Conservation (phyloP, 225 moss, liverwort and hornwort species). For the Takakia lepidozioides region DNA sequence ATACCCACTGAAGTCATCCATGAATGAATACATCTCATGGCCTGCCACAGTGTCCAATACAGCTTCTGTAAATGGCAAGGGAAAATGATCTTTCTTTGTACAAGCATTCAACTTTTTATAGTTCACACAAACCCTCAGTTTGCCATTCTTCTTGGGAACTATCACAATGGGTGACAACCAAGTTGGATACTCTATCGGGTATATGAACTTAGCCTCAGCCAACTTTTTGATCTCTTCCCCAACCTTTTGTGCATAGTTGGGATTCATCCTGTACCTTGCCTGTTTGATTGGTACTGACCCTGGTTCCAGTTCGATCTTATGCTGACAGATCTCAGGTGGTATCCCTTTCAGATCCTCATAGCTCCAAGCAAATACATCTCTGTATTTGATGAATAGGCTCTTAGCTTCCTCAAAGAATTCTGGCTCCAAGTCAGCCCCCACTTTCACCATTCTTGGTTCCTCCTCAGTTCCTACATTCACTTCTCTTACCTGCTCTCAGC, state of each 20-base stretch:
- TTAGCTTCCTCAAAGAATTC: too few species aligned
- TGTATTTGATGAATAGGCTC: too few species aligned
- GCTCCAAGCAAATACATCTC: too few species aligned
- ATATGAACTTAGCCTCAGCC: neutral
- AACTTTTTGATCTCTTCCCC: neutral
- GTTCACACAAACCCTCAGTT: conserved; percentile 1
- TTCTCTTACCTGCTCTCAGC: too few species aligned
- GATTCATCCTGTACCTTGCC: too few species aligned
- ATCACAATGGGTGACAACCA: conserved; percentile 2
- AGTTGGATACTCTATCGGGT: neutral
- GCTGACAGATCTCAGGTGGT: too few species aligned
- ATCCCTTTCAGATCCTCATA: too few species aligned
- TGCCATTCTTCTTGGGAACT: conserved; percentile 1
- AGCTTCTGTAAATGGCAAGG: neutral
- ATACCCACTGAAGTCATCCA: conserved; percentile 6
- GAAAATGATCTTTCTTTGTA: conserved; percentile 3
- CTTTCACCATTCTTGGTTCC: too few species aligned
- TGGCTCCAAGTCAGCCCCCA: too few species aligned
- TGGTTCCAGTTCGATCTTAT: too few species aligned
- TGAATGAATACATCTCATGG: conserved; percentile 4
- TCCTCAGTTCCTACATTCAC: too few species aligned
- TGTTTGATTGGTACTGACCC: too few species aligned
- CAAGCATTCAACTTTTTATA: conserved; percentile 1
- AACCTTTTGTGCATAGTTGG: neutral
- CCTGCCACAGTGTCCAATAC: neutral